These are phyloP conservation scores for Toxoplasma gondii DNA, from an alignment of 169 alveolate species.

Conservation along the genomic window DNA sequence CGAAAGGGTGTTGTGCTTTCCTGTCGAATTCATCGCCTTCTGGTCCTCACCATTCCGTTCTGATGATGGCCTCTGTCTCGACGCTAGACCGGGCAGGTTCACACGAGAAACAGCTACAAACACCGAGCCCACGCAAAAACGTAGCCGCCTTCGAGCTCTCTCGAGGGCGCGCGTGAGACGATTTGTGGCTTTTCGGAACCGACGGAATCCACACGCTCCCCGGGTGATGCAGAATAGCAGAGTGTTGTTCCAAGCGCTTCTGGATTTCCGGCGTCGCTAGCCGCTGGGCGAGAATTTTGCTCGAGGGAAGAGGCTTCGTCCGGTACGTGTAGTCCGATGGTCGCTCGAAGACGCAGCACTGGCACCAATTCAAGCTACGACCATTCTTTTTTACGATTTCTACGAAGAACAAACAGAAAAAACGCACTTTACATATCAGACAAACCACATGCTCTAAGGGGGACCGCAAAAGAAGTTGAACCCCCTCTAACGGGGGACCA, in stretches of 20 bases:
- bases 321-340: not conserved
- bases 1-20: no score
- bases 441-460: no score
- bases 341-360: not conserved
- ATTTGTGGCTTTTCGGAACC: not conserved
- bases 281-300: not conserved
- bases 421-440: no score
- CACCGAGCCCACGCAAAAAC: not conserved
- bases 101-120: not conserved
- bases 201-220: slow-evolving; percentile 19
- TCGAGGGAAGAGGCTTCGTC: not conserved
- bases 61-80: no score
- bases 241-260: slow-evolving; percentile 5
- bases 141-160: not conserved
- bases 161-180: not conserved
- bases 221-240: not conserved
- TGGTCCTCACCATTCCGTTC: no score
- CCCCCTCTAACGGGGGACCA: no score
- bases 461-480: no score
- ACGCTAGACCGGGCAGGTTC: not conserved
- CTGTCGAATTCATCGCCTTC: no score
- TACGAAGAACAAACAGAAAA: no score
- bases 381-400: no score
- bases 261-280: slow-evolving; percentile 4
- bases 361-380: not conserved